Conservation (phyloP, 129 eudicot genomes). For the Cynara cardunculus region DNA sequence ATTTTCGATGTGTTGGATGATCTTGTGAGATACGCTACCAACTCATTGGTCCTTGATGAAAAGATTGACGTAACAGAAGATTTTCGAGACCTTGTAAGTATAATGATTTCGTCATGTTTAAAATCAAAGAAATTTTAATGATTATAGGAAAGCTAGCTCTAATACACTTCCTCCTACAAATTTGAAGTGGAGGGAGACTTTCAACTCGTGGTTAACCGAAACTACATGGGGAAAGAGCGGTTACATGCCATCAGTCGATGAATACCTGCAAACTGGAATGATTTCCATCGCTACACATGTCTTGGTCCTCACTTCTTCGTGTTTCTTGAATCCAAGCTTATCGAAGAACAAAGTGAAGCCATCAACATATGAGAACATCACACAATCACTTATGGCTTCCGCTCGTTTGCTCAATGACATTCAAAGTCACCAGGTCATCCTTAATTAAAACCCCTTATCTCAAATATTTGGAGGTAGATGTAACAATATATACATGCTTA, state of each 20-base stretch:
- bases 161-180: not conserved
- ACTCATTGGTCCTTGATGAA: conserved; percentile 19
- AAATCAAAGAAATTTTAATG: not conserved
- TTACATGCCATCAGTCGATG: conserved; percentile 50
- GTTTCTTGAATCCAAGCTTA: conserved; percentile 28
- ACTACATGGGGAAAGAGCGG: conserved; percentile 55
- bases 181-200: conserved; percentile 52
- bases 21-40: conserved; percentile 39
- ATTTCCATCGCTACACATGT: conserved; percentile 58
- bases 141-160: not conserved
- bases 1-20: conserved; percentile 56
- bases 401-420: conserved; percentile 62
- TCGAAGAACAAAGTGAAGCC: conserved; percentile 24
- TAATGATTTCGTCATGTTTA: not conserved
- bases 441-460: not conserved
- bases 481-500: not conserved
- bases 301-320: conserved; percentile 44
- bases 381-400: conserved; percentile 48
- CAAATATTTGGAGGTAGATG: not conserved
- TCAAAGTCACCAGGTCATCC: conserved; percentile 57
- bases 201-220: conserved; percentile 58
- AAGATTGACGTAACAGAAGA: conserved; percentile 22
- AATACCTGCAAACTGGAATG: conserved; percentile 52
- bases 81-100: conserved; percentile 46
- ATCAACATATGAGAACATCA: conserved; percentile 34